These are phyloP conservation scores for Chloropicon primus DNA, from an alignment of 139 green algal genomes.

Conservation along the genomic window DNA sequence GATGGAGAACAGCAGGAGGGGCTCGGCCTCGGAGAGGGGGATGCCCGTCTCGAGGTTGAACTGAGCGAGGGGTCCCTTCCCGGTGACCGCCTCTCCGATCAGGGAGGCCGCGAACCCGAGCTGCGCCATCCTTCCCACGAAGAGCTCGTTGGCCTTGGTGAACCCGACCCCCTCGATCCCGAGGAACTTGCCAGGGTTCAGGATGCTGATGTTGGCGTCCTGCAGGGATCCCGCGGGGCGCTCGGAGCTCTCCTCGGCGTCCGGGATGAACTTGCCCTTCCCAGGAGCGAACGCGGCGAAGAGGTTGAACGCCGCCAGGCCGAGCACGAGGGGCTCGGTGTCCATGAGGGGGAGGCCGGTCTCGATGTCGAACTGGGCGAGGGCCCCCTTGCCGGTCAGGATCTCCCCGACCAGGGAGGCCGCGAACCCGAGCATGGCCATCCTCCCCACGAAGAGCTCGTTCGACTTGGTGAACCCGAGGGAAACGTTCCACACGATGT, in stretches of 20 bases:
- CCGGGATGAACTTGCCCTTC: slow-evolving; percentile 18
- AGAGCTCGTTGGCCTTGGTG: slow-evolving; percentile 54
- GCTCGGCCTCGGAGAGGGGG: slow-evolving; percentile 45
- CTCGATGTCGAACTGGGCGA: slow-evolving; percentile 50
- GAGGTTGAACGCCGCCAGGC: slow-evolving; percentile 48
- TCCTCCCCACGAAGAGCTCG: slow-evolving; percentile 61
- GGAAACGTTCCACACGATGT: slow-evolving; percentile 5
- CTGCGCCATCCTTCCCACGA: slow-evolving; percentile 63
- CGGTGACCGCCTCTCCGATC: slow-evolving; percentile 54
- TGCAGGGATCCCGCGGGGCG: slow-evolving; percentile 38
- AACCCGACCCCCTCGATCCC: slow-evolving; percentile 30
- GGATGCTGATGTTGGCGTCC: slow-evolving; percentile 36
- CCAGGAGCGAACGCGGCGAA: slow-evolving; percentile 28
- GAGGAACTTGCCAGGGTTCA: slow-evolving; percentile 37
- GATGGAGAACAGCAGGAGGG: slow-evolving; percentile 38
- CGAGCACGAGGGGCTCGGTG: slow-evolving; percentile 38
- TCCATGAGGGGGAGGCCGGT: slow-evolving; percentile 32
- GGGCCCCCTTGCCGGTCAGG: slow-evolving; percentile 50
- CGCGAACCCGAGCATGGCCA: slow-evolving; percentile 62
- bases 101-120: slow-evolving; percentile 61
- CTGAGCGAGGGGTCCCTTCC: slow-evolving; percentile 58
- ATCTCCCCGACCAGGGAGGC: slow-evolving; percentile 21
- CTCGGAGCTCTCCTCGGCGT: slow-evolving; percentile 25
- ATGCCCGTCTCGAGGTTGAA: slow-evolving; percentile 44
- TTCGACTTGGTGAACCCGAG: slow-evolving; percentile 57